Evolutionary conservation across 2,329 filamentous ascomycete species (phyloP).

Genomic region (Daldinia eschscholtzii): DNA sequence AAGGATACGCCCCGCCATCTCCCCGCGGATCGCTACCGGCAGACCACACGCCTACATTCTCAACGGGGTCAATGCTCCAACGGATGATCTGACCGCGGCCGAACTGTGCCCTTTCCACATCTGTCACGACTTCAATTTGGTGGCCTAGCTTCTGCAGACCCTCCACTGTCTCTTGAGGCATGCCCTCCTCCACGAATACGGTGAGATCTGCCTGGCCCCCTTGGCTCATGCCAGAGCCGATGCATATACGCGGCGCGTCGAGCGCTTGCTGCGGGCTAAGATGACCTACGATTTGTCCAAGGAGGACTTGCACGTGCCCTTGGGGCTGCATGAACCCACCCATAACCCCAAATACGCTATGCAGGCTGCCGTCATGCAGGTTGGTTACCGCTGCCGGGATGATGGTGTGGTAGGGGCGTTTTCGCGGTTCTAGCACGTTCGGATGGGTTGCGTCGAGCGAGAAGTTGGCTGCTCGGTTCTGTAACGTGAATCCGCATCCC

Average conservation of each 20-base stretch:
- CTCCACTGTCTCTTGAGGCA: slow-evolving; percentile 74
- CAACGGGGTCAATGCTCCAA: slow-evolving; percentile 76
- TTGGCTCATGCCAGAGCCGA: slow-evolving; percentile 77
- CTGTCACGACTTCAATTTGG: slow-evolving; percentile 75
- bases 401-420: slow-evolving; percentile 97
- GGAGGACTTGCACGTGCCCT: slow-evolving; percentile 91
- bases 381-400: slow-evolving; percentile 94
- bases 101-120: slow-evolving; percentile 76
- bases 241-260: slow-evolving; percentile 91
- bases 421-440: slow-evolving; percentile 82
- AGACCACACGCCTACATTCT: slow-evolving; percentile 81
- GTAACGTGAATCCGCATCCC: slow-evolving; percentile 91
- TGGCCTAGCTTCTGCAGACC: slow-evolving; percentile 80
- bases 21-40: slow-evolving; percentile 90
- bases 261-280: slow-evolving; percentile 88
- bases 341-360: slow-evolving; percentile 95
- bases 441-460: slow-evolving; percentile 77
- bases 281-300: slow-evolving; percentile 88
- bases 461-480: slow-evolving; percentile 94
- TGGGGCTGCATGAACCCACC: slow-evolving; percentile 99
- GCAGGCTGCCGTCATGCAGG: slow-evolving; percentile 76
- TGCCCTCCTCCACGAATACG: slow-evolving; percentile 87
- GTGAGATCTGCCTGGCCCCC: slow-evolving; percentile 61
- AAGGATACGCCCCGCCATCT: slow-evolving; percentile 78
- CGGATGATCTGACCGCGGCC: slow-evolving; percentile 90